Base-by-base conservation (phyloP, 164 flowering plant species). In the Vitis amurensis region DNA sequence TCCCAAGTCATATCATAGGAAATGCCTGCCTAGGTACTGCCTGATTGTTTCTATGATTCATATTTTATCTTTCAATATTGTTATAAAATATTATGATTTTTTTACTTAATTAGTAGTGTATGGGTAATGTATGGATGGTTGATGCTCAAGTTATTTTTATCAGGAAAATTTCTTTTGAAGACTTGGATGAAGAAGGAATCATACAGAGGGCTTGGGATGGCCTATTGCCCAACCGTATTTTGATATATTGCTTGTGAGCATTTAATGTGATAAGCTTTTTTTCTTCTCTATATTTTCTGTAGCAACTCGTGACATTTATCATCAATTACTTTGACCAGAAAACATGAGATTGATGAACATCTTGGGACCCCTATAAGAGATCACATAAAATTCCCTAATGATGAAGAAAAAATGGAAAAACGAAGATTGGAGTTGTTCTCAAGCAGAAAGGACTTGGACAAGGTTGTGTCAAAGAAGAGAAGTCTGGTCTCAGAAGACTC, bases 161-260 rank as follows among this genome's bases (percentile, higher is more conserved):
- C 77, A 94, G 94, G 77, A 69, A 80, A 64, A 89, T 91, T 68
- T 55, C 76, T 49, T 85, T 86, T 76, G 85, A 79, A 51, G 67
- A 70, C 57, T 16, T n/a, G 11, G 79, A 73, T 37, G 86, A 77
- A 3, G 77, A 76, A 50, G 76, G 55, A 50, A 67, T 81, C 8
- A 7, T 66, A 13, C 68, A 63, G 68, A 88, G 98, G 81, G 98
- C 97, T 50, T 94, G 98, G 98, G 86, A 83, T 13, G 80, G 64
- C 76, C 84, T 94, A 58, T 61, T 94, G 51, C 86, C 82, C 16
- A 81, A 87, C 9, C 89, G 90, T 50, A 75, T 90, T 56, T 81
- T 93, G 71, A 91, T 93, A 72, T 93, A 91, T 71, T 93, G 98
- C 84, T 49, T 84, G 98, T 94, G 81, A 85, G 91, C 78, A 59